Base-by-base conservation (phyloP, 441 rosid genomes). In the Erodium trifolium region DNA sequence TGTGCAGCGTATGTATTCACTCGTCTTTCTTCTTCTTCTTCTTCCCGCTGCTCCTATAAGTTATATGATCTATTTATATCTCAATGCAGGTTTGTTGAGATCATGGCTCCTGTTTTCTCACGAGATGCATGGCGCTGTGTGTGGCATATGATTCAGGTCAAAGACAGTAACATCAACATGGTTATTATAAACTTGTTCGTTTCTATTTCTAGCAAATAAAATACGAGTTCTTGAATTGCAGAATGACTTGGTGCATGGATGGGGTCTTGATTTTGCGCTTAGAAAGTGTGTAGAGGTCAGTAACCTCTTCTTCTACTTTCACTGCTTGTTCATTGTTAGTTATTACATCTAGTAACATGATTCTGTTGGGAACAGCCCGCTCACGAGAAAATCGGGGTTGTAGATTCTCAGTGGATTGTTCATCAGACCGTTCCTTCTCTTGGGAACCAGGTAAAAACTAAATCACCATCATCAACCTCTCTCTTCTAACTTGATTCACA, bases 81-180 rank as follows among this genome's bases (percentile, higher is more conserved):
- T 71, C 31, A 70, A 29, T 77, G 70, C 81, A 95, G 99, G 78
- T 95, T 95, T 74, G 92, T 95, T 13, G 99, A 95, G 83, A 95
- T 95, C 62, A 95, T 95, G 99, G 99, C 97, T 79, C 94, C 99
- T 2, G 99, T 92, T 11, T 95, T 95, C 79, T 90, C 99, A 17
- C 84, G 89, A 71, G 88, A 85, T 66, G 97, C 92, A 4, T 95
- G 99, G 98, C 93, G 97, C 68, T 95, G 99, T 70, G 93, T 92
- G 47, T 95, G 99, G 99, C 81, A 95, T 82, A 80, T 95, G 97
- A 84, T 95, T 75, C 99, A 95, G 98, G 98, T 89, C 70, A 13
- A 11, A 49, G 68, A 66, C n/a, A 39, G 18, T 69, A 18, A 41
- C 47, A 62, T 23, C 4, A 23, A 35, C 14, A 8, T 18, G 43